A percentile compares a stretch with the other conserved stretches of the same genome.
Conservation (phyloP, 2,329 filamentous ascomycete genomes). For the Fusarium equiseti region DNA sequence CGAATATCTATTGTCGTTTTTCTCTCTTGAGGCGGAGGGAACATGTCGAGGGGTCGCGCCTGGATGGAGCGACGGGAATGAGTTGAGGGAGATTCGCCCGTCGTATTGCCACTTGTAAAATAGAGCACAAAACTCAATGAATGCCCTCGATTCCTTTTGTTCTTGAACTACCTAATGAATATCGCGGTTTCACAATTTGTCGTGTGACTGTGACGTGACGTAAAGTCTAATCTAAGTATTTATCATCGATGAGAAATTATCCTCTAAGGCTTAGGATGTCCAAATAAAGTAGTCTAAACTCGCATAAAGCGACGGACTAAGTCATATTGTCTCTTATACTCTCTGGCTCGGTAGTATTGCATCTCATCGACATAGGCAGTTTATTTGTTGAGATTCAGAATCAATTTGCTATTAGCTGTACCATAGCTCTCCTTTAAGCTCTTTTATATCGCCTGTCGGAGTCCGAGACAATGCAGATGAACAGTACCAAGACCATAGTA, state of each 20-base stretch:
- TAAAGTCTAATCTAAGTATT: background rate
- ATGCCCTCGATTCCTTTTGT: slow-evolving; percentile 72
- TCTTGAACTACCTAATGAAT: slow-evolving; percentile 41
- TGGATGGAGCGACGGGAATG: slow-evolving; percentile 61
- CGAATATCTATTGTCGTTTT: slow-evolving; percentile 60
- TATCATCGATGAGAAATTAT: background rate
- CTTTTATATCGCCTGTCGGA: too few relatives aligned
- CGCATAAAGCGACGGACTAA: background rate
- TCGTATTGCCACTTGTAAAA: slow-evolving; percentile 71
- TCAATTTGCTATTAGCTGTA: too few relatives aligned
- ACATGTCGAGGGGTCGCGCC: slow-evolving; percentile 59
- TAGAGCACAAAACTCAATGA: slow-evolving; percentile 72
- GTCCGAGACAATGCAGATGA: too few relatives aligned
- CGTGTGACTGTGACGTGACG: background rate
- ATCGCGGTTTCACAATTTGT: background rate
- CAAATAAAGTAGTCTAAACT: background rate
- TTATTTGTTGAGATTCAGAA: too few relatives aligned
- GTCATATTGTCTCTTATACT: background rate
- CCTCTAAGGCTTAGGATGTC: background rate
- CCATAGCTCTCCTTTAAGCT: too few relatives aligned
- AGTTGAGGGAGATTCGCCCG: slow-evolving; percentile 59
- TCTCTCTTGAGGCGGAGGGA: slow-evolving; percentile 61
- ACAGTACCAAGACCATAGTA: too few relatives aligned
- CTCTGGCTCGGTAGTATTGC: background rate
- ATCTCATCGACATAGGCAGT: background rate